Base-by-base conservation (phyloP, 2,329 filamentous ascomycete genomes). In the Pyricularia pennisetigena region DNA sequence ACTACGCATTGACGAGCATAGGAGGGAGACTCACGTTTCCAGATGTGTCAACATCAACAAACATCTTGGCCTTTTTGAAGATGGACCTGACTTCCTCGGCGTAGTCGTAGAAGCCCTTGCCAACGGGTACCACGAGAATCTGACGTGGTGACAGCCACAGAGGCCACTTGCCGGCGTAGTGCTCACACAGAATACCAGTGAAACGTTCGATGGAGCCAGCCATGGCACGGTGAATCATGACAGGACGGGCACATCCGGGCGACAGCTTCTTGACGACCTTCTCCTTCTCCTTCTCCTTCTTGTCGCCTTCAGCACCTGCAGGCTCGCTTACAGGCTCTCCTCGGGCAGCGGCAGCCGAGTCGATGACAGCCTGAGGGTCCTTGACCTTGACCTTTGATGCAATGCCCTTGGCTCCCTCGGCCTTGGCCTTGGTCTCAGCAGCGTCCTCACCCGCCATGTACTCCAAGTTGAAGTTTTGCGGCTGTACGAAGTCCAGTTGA, bases 151-250 rank as follows among this genome's bases (percentile, higher is more conserved):
- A 92, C 70, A 95, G 81, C 92, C 92, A 95, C 84, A 94, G 93
- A 1, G 92, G 92, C 92, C 92, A 95, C 81, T 93, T 93, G 73
- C 92, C 92, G 68, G 85, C 91, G 76, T 93, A 94, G 79, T 94
- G 92, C 82, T 95, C 92, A 64, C 87, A 91, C 70, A 94, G 83
- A 72, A 94, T 93, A 72, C 87, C 92, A 75, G 91, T 84, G 79
- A 86, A 86, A 69, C 83, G 80, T 78, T 86, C 83, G 65, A 84
- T 80, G 41, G 76, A 93, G 85, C 78, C 90, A 85, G 77, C 91
- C 90, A 95, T 91, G 71, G 92, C 92, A 73, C 92, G 89, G 79
- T 95, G 92, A 70, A 95, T 91, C 87, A 95, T 94, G 76, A 95
- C 92, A 23, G 92, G 92, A 29, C 91, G 87, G 24, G 90, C 88